Base-by-base conservation (phyloP, 805 yeast genomes). In the Saccharomycopsis fibuligera region DNA sequence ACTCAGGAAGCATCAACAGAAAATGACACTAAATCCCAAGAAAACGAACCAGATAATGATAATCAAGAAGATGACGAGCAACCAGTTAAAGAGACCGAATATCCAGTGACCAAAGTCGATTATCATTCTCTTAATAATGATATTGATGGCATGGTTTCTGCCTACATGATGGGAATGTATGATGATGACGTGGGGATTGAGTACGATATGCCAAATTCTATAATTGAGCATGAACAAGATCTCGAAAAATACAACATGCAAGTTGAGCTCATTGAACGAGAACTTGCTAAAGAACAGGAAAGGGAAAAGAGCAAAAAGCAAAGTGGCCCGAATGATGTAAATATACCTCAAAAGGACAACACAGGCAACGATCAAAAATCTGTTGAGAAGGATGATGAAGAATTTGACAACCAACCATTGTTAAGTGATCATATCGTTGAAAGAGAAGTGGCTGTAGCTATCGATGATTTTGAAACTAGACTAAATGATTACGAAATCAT, bases 141-240 rank as follows among this genome's bases (percentile, higher is more conserved):
- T 53, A 44, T 70, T 57, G 78, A 75, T 38, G 63, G 71, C 0
- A 71, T 77, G 78, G 81, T 77, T 1, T 67, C 68, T 44, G 80
- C 79, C 0, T 78, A 78, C 55, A 66, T 69, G 27, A 55, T 65
- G 24, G 83, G 81, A 3, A 61, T 70, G 54, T 76, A 73, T 54
- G 81, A 77, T 55, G 83, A 76, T 48, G 81, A 78, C 52, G 62
- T 74, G 8, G 65, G 59, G 23, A 67, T 75, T 0, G 68, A 68
- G 27, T 80, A 80, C 0, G 75, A 75, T 9, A 74, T 78, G 6
- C 50, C 58, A 23, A 54, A 55, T 31, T 40, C 51, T 1, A 51
- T 55, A 29, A 75, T 79, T 31, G 70, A 72, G 49, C 60, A 68
- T 46, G 49, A 75, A 9, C 65, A 64, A 12, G 83, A 78, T 57